Evolutionary conservation across 2,329 filamentous ascomycete species (phyloP).

Genomic region (Lasiodiplodia sp.): DNA sequence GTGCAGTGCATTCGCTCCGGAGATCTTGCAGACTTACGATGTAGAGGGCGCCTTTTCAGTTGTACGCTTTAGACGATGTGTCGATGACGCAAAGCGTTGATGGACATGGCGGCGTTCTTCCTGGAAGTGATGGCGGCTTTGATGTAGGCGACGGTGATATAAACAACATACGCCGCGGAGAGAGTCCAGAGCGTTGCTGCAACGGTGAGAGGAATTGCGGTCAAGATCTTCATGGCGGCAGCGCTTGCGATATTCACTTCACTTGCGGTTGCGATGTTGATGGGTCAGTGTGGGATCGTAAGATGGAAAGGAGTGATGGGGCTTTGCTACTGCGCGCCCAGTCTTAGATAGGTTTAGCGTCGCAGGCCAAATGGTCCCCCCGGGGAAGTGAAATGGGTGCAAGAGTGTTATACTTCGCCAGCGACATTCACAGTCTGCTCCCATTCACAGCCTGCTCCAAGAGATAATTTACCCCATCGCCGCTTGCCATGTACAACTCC

Average conservation of each 20-base stretch:
- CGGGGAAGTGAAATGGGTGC: too few species aligned
- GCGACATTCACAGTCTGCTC: too few species aligned
- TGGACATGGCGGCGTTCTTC: not conserved
- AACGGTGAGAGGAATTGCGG: not conserved
- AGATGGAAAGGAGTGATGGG: not conserved
- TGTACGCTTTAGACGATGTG: not conserved
- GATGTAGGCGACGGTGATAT: not conserved
- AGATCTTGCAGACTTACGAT: not conserved
- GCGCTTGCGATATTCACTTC: too few species aligned
- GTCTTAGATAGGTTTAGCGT: not conserved
- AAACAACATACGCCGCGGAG: not conserved
- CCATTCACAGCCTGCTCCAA: too few species aligned
- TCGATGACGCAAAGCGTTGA: not conserved
- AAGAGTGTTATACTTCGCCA: too few species aligned
- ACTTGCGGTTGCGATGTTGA: not conserved
- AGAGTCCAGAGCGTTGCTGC: not conserved
- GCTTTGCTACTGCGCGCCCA: too few species aligned
- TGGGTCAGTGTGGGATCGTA: too few species aligned
- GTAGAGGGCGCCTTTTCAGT: not conserved
- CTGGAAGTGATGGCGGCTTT: not conserved
- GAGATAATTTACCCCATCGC: too few species aligned
- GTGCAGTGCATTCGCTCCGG: not conserved
- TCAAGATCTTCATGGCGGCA: not conserved
- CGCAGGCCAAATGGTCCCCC: not conserved
- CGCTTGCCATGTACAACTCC: too few species aligned